Evolutionary conservation across 2,329 filamentous ascomycete genomes (phyloP), one percentile per base, ranked within the genome.

Genomic region (Dactylellina sp.): DNA sequence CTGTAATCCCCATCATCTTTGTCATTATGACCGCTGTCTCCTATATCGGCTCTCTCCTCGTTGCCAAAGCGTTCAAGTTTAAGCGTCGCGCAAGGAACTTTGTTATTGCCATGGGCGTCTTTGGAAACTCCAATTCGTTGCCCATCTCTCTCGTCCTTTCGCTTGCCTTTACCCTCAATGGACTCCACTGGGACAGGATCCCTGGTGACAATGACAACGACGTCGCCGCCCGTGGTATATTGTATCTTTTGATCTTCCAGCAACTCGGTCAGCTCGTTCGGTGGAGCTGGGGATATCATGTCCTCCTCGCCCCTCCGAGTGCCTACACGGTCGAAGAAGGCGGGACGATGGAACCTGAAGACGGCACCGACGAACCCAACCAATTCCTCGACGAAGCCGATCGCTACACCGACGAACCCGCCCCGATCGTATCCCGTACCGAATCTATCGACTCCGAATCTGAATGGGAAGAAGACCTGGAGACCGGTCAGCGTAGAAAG

Each of bases 231-330:
- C 89, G 95, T 75, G 95, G 95, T 71, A 98, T 99, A 75, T 84
- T 99, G 0, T 99, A 99, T 80, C 86, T 99, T 9, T 85, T 99
- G 75, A 96, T 99, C 77, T 99, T 99, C 83, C 95, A 99, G 82
- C 95, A 99, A 81, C 87, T 99, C 1, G 95, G 95, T 20, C 95
- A 99, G 82, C 84, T 98, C 24, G 89, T 99, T 18, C 88, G 95
- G 71, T 99, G 95, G 95, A 97, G 92, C 76, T 99, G 95, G 95
- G 95, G 95, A 9, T 98, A 97, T 81, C 93, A 97, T 78, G 89
- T 98, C 39, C 85, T 99, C 16, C 84, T 99, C n/a, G 93, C 93
- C 16, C 92, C 94, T 16, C 90, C 92, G 77, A 88, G 89, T 53
- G 87, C 86, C 75, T 92, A 91, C 78, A 84, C 86, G 11, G 88